A percentile compares a stretch with the other conserved stretches of the same genome.
phyloP scores from a whole-genome alignment of 1,284 basidiomycete species.

The Papiliotrema flavescens region DNA sequence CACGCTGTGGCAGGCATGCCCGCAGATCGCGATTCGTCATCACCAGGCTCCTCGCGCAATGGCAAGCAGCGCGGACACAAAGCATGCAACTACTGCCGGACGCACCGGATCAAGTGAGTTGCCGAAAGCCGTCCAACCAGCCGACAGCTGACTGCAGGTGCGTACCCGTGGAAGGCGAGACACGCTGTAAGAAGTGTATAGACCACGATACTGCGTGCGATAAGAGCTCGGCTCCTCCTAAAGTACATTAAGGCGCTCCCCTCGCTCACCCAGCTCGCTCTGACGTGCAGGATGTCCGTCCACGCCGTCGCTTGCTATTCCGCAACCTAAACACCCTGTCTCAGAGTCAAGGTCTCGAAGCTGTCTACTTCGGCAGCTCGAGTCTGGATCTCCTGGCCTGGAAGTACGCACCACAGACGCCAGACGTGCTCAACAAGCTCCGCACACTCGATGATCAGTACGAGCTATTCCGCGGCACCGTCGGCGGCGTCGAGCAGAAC shows the following conservation, averaged over 20 bases:
- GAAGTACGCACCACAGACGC: constrained; percentile 3
- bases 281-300: constrained; percentile 7
- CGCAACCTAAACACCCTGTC: not conserved
- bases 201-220: constrained; percentile 2
- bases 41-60: not conserved
- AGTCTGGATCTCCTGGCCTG: constrained; percentile 1
- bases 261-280: not conserved
- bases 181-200: constrained; percentile 4
- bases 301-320: constrained; percentile 5
- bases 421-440: constrained; percentile 5
- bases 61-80: not conserved
- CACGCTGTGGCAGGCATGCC: not conserved
- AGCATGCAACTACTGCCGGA: constrained; percentile 10
- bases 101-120: constrained; percentile 7
- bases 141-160: not conserved
- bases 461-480: constrained; percentile 3
- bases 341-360: constrained; percentile 4
- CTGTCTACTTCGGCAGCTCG: constrained; percentile 7
- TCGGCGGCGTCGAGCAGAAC: constrained; percentile 7
- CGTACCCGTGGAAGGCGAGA: constrained; percentile 1
- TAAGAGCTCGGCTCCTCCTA: constrained; percentile 5
- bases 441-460: constrained; percentile 3
- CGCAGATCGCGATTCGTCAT: not conserved
- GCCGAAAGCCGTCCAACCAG: not conserved
- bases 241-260: not conserved